These are phyloP conservation scores for Fonsecaea monophora DNA, from an alignment of 2,329 filamentous ascomycete genomes.

Conservation along the genomic window DNA sequence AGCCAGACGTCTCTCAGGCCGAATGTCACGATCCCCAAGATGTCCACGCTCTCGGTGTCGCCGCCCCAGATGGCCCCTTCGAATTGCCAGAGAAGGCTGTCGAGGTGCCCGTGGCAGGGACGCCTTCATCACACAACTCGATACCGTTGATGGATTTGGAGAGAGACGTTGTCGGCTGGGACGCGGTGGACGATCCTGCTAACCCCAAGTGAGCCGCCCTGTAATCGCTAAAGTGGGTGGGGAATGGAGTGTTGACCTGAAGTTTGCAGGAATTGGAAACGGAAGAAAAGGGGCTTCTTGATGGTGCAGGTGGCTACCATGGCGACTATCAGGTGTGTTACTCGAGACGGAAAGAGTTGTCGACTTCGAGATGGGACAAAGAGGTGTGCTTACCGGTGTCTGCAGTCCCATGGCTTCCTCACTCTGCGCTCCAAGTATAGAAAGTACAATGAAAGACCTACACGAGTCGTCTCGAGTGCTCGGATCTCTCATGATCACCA, in stretches of 20 bases:
- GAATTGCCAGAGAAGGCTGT: not conserved
- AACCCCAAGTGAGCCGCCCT: not conserved
- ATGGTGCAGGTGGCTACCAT: not conserved
- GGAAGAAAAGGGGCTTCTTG: not conserved
- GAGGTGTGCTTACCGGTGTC: not conserved
- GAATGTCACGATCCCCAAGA: not conserved
- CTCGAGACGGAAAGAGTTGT: not conserved
- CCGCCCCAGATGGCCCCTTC: not conserved
- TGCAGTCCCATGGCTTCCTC: slow-evolving; percentile 44
- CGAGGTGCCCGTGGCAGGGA: slow-evolving; percentile 1
- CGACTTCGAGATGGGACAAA: not conserved
- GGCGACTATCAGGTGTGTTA: slow-evolving; percentile 2
- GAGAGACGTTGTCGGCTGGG: not conserved
- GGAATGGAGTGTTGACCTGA: not conserved
- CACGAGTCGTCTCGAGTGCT: slow-evolving; percentile 44
- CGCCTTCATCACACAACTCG: not conserved
- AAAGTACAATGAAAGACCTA: slow-evolving; percentile 54
- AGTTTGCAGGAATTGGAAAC: not conserved
- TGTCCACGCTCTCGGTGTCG: not conserved
- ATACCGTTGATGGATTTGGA: slow-evolving; percentile 4
- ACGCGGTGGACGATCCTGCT: not conserved
- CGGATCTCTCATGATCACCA: slow-evolving; percentile 16
- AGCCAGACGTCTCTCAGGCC: not conserved
- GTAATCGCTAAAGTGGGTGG: not conserved
- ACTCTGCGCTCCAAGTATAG: slow-evolving; percentile 53